A percentile compares a stretch with the other conserved stretches of the same genome.
Conservation (phyloP, 805 yeast species). For the Millerozyma acaciae region DNA sequence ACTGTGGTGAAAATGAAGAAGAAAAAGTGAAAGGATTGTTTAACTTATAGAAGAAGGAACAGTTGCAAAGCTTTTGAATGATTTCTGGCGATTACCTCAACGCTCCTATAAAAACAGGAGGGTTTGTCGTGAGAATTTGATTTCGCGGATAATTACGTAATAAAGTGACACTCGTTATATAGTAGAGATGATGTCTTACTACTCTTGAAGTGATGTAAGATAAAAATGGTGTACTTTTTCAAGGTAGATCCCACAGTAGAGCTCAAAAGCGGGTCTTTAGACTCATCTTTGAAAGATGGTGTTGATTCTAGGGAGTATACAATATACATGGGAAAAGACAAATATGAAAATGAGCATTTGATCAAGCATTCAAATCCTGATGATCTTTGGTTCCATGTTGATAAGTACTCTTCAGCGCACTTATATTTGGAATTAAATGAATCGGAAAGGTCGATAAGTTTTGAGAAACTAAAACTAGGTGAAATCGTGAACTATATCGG, state of each 20-base stretch:
- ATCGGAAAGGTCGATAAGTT: constrained; percentile 45
- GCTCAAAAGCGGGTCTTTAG: constrained; percentile 10
- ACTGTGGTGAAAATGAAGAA: too few species aligned
- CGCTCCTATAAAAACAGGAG: too few species aligned
- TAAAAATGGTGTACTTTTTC: constrained; percentile 29
- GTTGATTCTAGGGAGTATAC: constrained; percentile 24
- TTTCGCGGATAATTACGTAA: constrained; percentile 4
- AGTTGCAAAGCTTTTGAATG: background rate
- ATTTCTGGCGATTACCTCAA: too few species aligned
- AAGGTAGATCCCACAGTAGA: constrained; percentile 13
- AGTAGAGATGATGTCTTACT: background rate
- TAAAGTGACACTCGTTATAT: background rate
- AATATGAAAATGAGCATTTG: constrained; percentile 54
- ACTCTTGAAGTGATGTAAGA: background rate
- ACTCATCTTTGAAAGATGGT: constrained; percentile 13
- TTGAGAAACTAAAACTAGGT: constrained; percentile 40
- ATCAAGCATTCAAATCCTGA: constrained; percentile 61
- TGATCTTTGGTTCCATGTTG: constrained; percentile 81
- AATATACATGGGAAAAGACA: constrained; percentile 71
- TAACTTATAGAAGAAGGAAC: background rate
- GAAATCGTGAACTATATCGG: constrained; percentile 48
- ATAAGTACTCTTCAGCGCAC: constrained; percentile 73
- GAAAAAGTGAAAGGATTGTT: background rate
- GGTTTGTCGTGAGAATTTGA: constrained; percentile 1
- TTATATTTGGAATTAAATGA: constrained; percentile 56